Base-by-base conservation (phyloP, 208 protist species). In the Leishmania turanica region DNA sequence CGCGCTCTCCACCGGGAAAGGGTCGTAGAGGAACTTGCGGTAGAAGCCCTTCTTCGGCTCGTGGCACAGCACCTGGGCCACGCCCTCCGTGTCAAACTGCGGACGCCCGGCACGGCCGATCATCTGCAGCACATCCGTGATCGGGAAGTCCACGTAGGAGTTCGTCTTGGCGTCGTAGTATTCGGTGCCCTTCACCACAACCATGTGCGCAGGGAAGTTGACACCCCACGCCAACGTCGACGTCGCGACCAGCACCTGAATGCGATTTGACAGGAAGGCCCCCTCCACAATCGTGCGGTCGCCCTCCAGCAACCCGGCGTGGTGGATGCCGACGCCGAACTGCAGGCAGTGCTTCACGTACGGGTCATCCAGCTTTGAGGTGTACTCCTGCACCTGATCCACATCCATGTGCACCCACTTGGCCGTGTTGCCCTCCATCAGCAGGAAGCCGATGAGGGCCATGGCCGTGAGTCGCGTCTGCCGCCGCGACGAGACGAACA, bases 131-230 rank as follows among this genome's bases (percentile, higher is more conserved):
- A 99, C 97, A 84, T 99, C 99, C 15, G 99, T 99, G 56, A 99
- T 99, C 64, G 99, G 98, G 87, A 99, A 99, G 88, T 99, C 99
- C 27, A 99, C 96, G 88, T 99, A 99, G 77, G 88, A 91, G 54
- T 94, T 90, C 9, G 94, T 97, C 84, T 99, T 99, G 40, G 95
- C 96, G 89, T 99, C 99, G 86, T 98, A 99, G 92, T 97, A 99
- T 89, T 99, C 99, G 53, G 99, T 99, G n/a, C 99, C 99, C 89
- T 99, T 99, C 60, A 99, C 97, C 37, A 99, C 94, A 53, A 99
- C 99, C 85, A 99, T 97, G 93, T 99, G 99, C 4, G 99, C 99
- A 0, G 99, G 99, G 54, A 99, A 96, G 94, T 99, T 99, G n/a
- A 99, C 98, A 79, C 99, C 99, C 99, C 99, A 99, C 31, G 99